Percentiles rank a stretch among this genome's conserved stretches.
These are phyloP conservation scores for Scutellaria galericulata DNA, from an alignment of 257 asterid genomes.

Conservation along the genomic window DNA sequence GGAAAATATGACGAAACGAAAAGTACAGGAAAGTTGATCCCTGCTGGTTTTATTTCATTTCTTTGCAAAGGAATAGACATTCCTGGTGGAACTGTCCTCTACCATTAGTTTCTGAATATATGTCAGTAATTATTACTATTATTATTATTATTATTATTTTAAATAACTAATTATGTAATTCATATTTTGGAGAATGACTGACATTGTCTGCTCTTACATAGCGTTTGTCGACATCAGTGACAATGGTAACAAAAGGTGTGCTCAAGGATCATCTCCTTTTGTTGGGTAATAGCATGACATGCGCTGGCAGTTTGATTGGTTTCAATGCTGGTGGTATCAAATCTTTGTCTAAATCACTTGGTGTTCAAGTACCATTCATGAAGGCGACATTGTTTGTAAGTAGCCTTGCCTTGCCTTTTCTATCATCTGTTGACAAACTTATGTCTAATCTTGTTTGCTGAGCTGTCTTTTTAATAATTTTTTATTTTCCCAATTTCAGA, in stretches of 20 bases:
- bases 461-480: constrained; percentile 27
- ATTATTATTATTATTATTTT: constrained; percentile 11
- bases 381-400: constrained; percentile 93
- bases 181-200: neutral
- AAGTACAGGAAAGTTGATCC: constrained; percentile 13
- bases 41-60: constrained; percentile 18
- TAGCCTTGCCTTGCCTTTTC: constrained; percentile 19
- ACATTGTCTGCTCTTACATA: constrained; percentile 42
- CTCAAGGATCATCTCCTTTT: constrained; percentile 93
- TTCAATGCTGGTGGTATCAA: constrained; percentile 92
- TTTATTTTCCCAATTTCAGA: constrained; percentile 50
- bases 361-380: constrained; percentile 88
- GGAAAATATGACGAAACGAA: neutral
- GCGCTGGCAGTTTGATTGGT: constrained; percentile 88
- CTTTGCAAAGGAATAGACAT: neutral
- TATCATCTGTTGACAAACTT: constrained; percentile 19
- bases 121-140: constrained; percentile 12
- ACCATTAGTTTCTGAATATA: constrained; percentile 24
- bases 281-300: constrained; percentile 94
- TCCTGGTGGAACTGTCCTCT: constrained; percentile 13
- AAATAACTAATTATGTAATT: neutral
- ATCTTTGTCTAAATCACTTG: constrained; percentile 73
- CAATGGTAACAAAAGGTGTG: constrained; percentile 97
- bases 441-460: constrained; percentile 10
- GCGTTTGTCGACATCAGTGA: constrained; percentile 94